These are phyloP conservation scores for Exophiala spinifera DNA, from an alignment of 2,329 filamentous ascomycete genomes.

Conservation along the genomic window DNA sequence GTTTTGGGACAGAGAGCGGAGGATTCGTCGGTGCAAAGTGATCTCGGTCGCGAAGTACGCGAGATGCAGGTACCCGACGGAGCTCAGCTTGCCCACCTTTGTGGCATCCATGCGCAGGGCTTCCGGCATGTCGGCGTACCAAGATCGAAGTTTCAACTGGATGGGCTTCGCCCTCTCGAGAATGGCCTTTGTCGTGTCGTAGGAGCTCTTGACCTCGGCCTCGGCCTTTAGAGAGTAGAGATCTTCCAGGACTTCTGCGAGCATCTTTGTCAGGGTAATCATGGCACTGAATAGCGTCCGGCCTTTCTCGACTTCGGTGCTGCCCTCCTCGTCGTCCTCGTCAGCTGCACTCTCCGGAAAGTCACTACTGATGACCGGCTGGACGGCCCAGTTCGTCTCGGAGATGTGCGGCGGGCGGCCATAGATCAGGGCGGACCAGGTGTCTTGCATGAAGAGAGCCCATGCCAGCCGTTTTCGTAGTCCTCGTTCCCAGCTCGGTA, in stretches of 20 bases:
- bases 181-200: slow-evolving; percentile 44
- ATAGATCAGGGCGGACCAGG: slow-evolving; percentile 58
- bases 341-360: slow-evolving; percentile 38
- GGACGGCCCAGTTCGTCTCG: slow-evolving; percentile 55
- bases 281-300: slow-evolving; percentile 51
- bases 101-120: slow-evolving; percentile 50
- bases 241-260: slow-evolving; percentile 50
- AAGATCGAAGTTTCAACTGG: slow-evolving; percentile 52
- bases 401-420: slow-evolving; percentile 57
- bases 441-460: slow-evolving; percentile 65
- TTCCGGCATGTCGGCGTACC: slow-evolving; percentile 50
- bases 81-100: slow-evolving; percentile 41
- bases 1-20: slow-evolving; percentile 38
- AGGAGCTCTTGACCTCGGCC: slow-evolving; percentile 23
- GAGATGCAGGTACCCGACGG: slow-evolving; percentile 44
- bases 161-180: slow-evolving; percentile 54
- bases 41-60: slow-evolving; percentile 48
- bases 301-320: slow-evolving; percentile 39
- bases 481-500: slow-evolving; percentile 62
- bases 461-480: slow-evolving; percentile 61
- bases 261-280: slow-evolving; percentile 51
- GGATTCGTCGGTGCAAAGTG: slow-evolving; percentile 43
- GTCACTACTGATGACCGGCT: slow-evolving; percentile 43
- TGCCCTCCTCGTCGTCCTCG: slow-evolving; percentile 32
- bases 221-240: slow-evolving; percentile 51